Base-by-base conservation (phyloP, 805 yeast species). In the Debaryomyces prosopidis region DNA sequence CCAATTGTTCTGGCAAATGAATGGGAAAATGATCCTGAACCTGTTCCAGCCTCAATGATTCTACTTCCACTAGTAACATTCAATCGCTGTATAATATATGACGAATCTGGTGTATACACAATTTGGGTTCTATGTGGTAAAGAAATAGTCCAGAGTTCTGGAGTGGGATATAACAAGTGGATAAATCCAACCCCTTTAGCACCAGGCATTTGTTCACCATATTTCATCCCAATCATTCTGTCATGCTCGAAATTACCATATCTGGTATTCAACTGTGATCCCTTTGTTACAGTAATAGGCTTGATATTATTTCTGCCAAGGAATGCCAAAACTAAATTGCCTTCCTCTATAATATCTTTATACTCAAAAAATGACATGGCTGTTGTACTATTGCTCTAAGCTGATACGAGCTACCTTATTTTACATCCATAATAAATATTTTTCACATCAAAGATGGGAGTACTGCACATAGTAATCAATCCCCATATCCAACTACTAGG, bases 31-130 rank as follows among this genome's bases (percentile, higher is more conserved):
- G 97, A 89, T 0, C 95, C 99, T 5, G 96, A 87, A 0, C 99
- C 99, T 0, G 99, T 94, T 31, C 99, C 99, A 0, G 98, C 96
- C 68, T 94, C 99, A 39, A 94, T 85, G 10, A 94, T 95, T 47
- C 81, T 69, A 0, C 89, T 77, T 1, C 92, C 91, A 11, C 88
- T 81, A 15, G 80, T 73, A 44, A 94, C 83, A 37, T 81, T 77
- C 50, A 94, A 69, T 56, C 96, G 71, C 62, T 92, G 96, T 50
- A 88, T 79, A 44, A 94, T 90, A 58, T 89, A 94, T 23, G 96
- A 81, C 2, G 97, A 87, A 63, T 94, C 99, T 8, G 96, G 96
- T 0, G 97, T 87, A 62, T 94, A 94, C 1, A 94, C 98, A 52
- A 94, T 94, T 69, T 94, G 99, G 0, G 99, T 94, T 65, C 99